phyloP scores from a whole-genome alignment of 768 basidiomycete genomes.

The Russula compacta region DNA sequence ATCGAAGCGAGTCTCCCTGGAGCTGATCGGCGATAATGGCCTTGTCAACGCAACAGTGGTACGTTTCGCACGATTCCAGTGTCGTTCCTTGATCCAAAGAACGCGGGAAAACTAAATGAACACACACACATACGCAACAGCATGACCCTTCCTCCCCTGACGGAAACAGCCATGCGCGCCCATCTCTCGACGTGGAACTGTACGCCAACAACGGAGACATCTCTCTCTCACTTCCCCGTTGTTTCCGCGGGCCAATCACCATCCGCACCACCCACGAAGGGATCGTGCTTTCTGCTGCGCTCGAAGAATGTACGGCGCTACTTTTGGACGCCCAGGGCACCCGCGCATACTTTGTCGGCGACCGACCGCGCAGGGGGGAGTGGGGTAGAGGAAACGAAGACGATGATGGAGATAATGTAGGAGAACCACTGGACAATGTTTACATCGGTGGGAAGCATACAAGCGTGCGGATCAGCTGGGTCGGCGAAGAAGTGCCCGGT shows the following conservation, averaged over 20 bases:
- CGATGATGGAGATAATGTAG: background rate
- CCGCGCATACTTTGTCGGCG: slow-evolving; percentile 4
- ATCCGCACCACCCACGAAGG: background rate
- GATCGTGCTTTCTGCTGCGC: background rate
- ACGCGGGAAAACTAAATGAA: too few species aligned
- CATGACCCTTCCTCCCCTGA: background rate
- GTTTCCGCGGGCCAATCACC: slow-evolving; percentile 1
- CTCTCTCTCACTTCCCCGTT: background rate
- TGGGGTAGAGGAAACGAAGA: background rate
- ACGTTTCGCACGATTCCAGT: background rate
- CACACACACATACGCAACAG: background rate
- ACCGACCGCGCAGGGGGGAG: background rate
- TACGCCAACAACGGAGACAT: background rate
- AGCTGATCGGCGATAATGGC: background rate
- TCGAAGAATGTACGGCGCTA: background rate
- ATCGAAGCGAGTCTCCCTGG: background rate
- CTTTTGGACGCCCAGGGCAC: background rate
- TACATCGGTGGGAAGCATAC: background rate
- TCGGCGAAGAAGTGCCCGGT: background rate
- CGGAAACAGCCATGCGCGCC: background rate
- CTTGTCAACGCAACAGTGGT: background rate
- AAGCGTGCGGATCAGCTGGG: background rate
- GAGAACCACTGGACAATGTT: background rate
- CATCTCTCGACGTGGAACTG: background rate
- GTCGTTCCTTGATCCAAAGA: background rate